Percentiles rank a stretch among this genome's conserved stretches.
phyloP scores from a whole-genome alignment of 2,329 filamentous ascomycete genomes.

The Metarhizium robertsii region DNA sequence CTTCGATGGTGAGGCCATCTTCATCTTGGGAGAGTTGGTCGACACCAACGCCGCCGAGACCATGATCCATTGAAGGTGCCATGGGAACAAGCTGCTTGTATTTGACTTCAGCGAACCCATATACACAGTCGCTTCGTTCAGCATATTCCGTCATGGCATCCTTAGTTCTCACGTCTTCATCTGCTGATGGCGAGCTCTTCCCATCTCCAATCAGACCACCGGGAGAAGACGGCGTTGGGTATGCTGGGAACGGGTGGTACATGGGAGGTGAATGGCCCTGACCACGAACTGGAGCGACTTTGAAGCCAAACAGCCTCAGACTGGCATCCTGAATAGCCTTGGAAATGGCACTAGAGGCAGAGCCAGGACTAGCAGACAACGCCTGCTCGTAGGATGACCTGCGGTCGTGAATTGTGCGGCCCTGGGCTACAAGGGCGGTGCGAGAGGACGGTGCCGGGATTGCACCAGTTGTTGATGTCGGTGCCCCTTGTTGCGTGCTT shows the following conservation, averaged over 20 bases:
- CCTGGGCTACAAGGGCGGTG: constrained; percentile 64
- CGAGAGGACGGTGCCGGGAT: constrained; percentile 58
- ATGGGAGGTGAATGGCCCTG: constrained; percentile 65
- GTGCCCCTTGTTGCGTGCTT: constrained; percentile 66
- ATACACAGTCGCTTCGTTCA: constrained; percentile 89
- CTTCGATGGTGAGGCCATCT: constrained; percentile 75
- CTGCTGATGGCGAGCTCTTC: constrained; percentile 43
- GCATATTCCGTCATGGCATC: constrained; percentile 86
- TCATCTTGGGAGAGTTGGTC: constrained; percentile 50
- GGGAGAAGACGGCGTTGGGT: constrained; percentile 57
- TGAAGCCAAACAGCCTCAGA: constrained; percentile 61
- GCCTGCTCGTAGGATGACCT: constrained; percentile 70
- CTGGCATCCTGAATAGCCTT: constrained; percentile 95
- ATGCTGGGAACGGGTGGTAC: constrained; percentile 76
- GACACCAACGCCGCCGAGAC: constrained; percentile 51
- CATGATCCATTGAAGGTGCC: constrained; percentile 67
- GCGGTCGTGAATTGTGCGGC: constrained; percentile 62
- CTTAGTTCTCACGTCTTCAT: constrained; percentile 73
- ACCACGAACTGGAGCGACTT: constrained; percentile 55
- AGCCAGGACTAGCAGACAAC: constrained; percentile 59
- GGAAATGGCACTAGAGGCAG: constrained; percentile 82
- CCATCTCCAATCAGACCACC: constrained; percentile 59
- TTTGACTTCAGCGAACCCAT: constrained; percentile 96
- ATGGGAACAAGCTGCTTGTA: constrained; percentile 93
- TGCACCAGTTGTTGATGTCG: constrained; percentile 60